Base-by-base conservation (phyloP, 2,329 filamentous ascomycete species). In the Coniochaeta sp. region DNA sequence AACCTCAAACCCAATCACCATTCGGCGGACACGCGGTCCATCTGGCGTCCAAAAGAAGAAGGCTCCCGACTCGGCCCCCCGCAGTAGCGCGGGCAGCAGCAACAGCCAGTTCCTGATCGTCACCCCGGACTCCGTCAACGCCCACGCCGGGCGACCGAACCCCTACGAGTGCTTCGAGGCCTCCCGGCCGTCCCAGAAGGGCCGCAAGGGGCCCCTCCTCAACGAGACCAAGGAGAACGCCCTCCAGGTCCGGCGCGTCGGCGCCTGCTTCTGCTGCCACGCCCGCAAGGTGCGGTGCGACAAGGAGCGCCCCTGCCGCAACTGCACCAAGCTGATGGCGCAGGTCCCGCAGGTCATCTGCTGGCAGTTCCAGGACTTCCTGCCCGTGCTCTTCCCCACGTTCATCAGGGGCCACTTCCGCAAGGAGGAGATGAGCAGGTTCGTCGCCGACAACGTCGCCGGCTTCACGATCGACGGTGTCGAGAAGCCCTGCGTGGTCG, bases 241-340 rank as follows among this genome's bases (percentile, higher is more conserved):
- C 0, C 73, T 84, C 2, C 76, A 81, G 59, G 81, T 85, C 12
- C 77, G 82, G 17, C 76, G 81, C 34, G 69, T 75, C 4, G 82
- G 82, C 6, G 82, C 82, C 10, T 85, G 82, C 67, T 85, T 85
- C 72, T 83, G 81, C 71, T 85, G 82, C 66, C 81, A 82, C 66
- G 80, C 78, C 60, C 80, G 82, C 64, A 85, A 85, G 68, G 82
- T 85, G 59, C 81, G 79, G 68, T 85, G 82, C 63, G 81, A 83
- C 67, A 77, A 78, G 63, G 76, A 81, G 65, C 73, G 82, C 54
- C 81, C 82, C 0, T 85, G 82, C 71, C 78, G 77, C 68, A 83
- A 79, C 71, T 85, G 82, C 74, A 77, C 75, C 64, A 81, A 82
- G 69, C 75, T 84, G 58, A 75, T 76, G 58, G 68, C 74, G 1